Conservation (phyloP, 2,329 filamentous ascomycete genomes). For the Xylaria sp. region DNA sequence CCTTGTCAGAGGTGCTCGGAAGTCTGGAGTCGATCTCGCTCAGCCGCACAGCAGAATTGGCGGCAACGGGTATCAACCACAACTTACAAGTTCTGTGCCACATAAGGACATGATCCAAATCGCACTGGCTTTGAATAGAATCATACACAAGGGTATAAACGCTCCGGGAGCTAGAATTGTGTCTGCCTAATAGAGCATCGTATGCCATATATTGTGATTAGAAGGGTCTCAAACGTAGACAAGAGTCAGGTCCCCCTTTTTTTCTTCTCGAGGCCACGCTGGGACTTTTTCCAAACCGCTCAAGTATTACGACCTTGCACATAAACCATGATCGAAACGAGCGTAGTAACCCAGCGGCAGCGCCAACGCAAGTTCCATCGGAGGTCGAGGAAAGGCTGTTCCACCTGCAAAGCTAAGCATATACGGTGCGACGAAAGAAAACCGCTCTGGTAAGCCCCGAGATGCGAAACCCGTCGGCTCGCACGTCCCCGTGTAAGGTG, state of each 20-base stretch:
- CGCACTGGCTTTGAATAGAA: not conserved
- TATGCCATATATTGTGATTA: not conserved
- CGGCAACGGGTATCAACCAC: not conserved
- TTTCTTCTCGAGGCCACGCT: not conserved
- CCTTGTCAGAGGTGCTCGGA: not conserved
- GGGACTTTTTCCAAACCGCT: not conserved
- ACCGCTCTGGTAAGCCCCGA: constrained; percentile 47
- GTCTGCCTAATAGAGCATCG: not conserved
- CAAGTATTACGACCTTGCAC: not conserved
- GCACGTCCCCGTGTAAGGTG: constrained; percentile 10
- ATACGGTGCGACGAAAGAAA: constrained; percentile 50
- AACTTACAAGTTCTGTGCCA: not conserved
- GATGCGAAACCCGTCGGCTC: constrained; percentile 8
- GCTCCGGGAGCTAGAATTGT: not conserved
- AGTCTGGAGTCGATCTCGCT: not conserved
- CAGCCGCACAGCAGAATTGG: not conserved
- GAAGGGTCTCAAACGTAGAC: constrained; percentile 53
- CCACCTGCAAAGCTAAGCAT: constrained; percentile 44
- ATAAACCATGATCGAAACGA: constrained; percentile 19
- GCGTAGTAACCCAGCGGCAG: constrained; percentile 31
- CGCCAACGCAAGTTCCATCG: constrained; percentile 40
- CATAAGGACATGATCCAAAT: not conserved
- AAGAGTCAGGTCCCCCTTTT: constrained; percentile 41
- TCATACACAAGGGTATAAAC: not conserved
- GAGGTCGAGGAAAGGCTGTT: constrained; percentile 37